Percentiles rank a stretch among this genome's conserved stretches.
Evolutionary conservation across 306 rosid species (phyloP).

Genomic region (Fragaria vesca): DNA sequence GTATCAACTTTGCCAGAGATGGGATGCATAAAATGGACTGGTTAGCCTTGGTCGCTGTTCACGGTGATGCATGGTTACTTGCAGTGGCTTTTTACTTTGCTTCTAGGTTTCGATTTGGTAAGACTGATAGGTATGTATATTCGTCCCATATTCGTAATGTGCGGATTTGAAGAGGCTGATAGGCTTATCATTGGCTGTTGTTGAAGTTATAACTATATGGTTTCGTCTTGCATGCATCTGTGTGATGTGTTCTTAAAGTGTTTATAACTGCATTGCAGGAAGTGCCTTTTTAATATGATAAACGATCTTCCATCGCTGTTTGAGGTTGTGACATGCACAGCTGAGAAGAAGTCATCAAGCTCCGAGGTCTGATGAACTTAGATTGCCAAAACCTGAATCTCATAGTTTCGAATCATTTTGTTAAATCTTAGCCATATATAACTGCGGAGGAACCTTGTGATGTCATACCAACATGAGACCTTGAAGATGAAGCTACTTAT

Average conservation of each 20-base stretch:
- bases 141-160: too few relatives aligned
- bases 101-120: slow-evolving; percentile 58
- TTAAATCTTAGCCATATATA: too few relatives aligned
- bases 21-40: slow-evolving; percentile 62
- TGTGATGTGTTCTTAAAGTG: not conserved
- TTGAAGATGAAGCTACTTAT: too few relatives aligned
- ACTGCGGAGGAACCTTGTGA: too few relatives aligned
- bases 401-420: too few relatives aligned
- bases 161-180: too few relatives aligned
- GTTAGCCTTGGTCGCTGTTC: slow-evolving; percentile 63
- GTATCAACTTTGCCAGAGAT: slow-evolving; percentile 64
- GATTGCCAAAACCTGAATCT: not conserved
- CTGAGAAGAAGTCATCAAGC: slow-evolving; percentile 63
- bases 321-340: slow-evolving; percentile 64
- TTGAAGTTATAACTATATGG: too few relatives aligned
- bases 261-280: slow-evolving; percentile 47
- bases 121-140: slow-evolving; percentile 50
- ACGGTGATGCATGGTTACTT: slow-evolving; percentile 74
- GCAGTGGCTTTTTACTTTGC: slow-evolving; percentile 60
- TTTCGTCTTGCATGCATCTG: not conserved
- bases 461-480: too few relatives aligned
- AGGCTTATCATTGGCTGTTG: too few relatives aligned
- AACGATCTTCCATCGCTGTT: slow-evolving; percentile 79
- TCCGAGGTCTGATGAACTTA: slow-evolving; percentile 44
- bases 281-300: slow-evolving; percentile 65